Evolutionary conservation across 345 rosid species (phyloP), one percentile per base, ranked within the genome.

Genomic region (Salix brachista): DNA sequence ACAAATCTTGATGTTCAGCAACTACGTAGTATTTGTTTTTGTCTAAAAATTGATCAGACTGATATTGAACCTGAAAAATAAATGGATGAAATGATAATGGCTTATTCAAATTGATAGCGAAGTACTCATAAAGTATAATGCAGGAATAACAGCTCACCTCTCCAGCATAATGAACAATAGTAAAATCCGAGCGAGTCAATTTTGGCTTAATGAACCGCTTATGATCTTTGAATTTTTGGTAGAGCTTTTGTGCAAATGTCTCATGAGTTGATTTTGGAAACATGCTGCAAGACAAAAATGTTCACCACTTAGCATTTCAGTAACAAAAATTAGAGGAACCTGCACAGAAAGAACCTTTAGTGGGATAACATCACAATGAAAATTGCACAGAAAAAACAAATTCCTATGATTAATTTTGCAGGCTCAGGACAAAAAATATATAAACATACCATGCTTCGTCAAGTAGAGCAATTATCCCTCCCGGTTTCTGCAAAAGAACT

Each of bases 21-120:
- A 95, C 95, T 78, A 90, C 87, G 77, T 94, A 90, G 85, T 94
- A 97, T 87, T 94, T 94, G 87, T 94, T 94, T 85, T 95, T 95
- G 88, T 92, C 97, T 81, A 92, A 80, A 83, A 95, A 95, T 81
- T 88, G 97, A 74, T 89, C 94, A 61, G 97, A 85, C 85, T 92
- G 97, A 80, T 95, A 95, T 71, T 83, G 94, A 70, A 95, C 99
- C 99, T 95, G 91, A 78, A 85, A 79, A 28, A 26, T 25, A 84
- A 46, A 6, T 83, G 72, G 77, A 81, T 41, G 78, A 41, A 72
- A 82, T 64, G 42, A 79, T 74, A 70, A 62, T 62, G 52, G 52
- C 52, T 46, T 12, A 46, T 46, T 46, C 6, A 46, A 46, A 46
- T 46, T 14, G 52, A 16, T 3, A 14, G 52, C 6, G 5, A 46